Evolutionary conservation across 176 grass and related monocot genomes (phyloP).

Genomic region (Zea luxurians): DNA sequence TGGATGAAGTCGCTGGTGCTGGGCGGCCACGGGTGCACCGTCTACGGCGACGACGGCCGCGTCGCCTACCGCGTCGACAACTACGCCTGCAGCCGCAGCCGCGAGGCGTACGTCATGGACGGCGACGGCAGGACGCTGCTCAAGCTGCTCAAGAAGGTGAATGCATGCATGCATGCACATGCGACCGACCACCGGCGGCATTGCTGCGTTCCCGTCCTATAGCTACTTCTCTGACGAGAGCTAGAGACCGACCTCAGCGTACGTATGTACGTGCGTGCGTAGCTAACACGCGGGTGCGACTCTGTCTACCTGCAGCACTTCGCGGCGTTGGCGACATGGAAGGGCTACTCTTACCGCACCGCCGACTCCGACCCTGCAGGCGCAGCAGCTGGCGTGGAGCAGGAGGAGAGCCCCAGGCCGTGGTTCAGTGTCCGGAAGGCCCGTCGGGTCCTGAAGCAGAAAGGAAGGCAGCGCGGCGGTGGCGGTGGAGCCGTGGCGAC

Average conservation of each 20-base stretch:
- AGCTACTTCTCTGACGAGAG: neutral
- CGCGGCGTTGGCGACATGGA: conserved; percentile 39
- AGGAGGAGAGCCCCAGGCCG: conserved; percentile 15
- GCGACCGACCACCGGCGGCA: too few relatives aligned
- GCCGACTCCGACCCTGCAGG: neutral
- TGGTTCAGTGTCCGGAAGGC: conserved; percentile 66
- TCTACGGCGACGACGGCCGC: conserved; percentile 57
- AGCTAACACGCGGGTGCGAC: neutral
- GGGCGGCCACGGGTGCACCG: conserved; percentile 60
- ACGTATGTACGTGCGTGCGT: neutral
- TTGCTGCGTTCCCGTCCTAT: neutral
- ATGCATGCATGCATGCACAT: neutral
- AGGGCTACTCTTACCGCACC: conserved; percentile 21
- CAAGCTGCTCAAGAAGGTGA: conserved; percentile 65
- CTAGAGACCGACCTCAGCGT: neutral
- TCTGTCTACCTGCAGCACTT: conserved; percentile 29
- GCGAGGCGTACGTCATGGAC: conserved; percentile 70
- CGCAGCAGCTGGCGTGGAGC: neutral
- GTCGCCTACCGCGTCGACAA: conserved; percentile 79
- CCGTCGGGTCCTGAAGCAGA: conserved; percentile 24
- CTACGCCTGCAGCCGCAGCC: conserved; percentile 57
- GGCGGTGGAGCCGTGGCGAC: conserved; percentile 4
- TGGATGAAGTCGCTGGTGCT: conserved; percentile 86
- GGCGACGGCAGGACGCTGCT: conserved; percentile 46
- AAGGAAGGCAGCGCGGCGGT: conserved; percentile 4